Evolutionary conservation across 805 yeast genomes (phyloP).

Genomic region (Kuraishia molischiana): DNA sequence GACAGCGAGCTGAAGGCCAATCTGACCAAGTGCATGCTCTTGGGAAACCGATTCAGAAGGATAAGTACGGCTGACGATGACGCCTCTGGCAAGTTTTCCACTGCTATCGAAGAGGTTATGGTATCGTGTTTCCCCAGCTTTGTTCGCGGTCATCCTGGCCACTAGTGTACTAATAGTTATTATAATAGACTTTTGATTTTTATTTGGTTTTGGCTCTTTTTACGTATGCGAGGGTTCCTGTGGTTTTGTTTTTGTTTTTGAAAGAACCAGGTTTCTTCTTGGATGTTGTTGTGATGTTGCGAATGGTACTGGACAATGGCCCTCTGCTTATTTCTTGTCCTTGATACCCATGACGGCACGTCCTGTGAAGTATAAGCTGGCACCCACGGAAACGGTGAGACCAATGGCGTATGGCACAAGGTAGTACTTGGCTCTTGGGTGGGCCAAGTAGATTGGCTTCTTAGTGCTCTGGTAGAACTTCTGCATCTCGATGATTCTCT

Average conservation of each 20-base stretch:
- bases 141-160: too few relatives aligned
- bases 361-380: conserved; percentile 59
- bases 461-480: conserved; percentile 45
- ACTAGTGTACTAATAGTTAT: too few relatives aligned
- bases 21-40: conserved; percentile 5
- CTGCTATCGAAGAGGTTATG: conserved; percentile 5
- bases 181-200: too few relatives aligned
- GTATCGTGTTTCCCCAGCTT: conserved; percentile 3
- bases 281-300: too few relatives aligned
- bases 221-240: too few relatives aligned
- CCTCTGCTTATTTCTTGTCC: conserved; percentile 21
- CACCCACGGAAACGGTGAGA: conserved; percentile 55
- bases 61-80: conserved; percentile 9
- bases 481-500: conserved; percentile 43
- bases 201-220: too few relatives aligned
- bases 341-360: conserved; percentile 67
- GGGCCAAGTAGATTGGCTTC: conserved; percentile 46
- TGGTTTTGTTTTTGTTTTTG: too few relatives aligned
- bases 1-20: conserved; percentile 7
- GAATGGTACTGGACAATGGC: too few relatives aligned
- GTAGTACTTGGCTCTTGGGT: conserved; percentile 60
- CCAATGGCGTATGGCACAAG: conserved; percentile 74
- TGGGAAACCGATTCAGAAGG: conserved; percentile 7
- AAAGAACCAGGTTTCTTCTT: too few relatives aligned
- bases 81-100: conserved; percentile 6